A percentile compares a stretch with the other conserved stretches of the same genome.
phyloP scores from a whole-genome alignment of 495 filamentous ascomycete genomes.

The Neurospora sp. region DNA sequence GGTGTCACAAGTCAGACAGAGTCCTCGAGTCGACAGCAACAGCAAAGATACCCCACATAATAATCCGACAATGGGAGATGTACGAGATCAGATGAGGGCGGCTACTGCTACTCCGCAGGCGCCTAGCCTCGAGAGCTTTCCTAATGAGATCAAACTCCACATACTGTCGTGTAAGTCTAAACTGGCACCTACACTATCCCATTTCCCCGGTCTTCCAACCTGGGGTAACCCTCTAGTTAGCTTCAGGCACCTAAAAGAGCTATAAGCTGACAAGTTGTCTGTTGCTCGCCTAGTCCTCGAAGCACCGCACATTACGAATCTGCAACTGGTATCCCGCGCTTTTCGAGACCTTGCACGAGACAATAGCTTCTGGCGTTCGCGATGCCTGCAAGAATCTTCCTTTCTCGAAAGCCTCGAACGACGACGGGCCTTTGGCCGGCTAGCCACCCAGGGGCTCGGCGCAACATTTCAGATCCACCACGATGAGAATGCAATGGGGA shows the following conservation, averaged over 20 bases:
- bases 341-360: constrained; percentile 65
- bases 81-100: background rate
- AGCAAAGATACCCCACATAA: background rate
- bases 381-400: constrained; percentile 62
- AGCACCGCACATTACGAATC: constrained; percentile 52
- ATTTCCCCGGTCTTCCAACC: background rate
- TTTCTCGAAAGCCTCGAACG: constrained; percentile 40
- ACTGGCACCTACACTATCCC: background rate
- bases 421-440: constrained; percentile 26
- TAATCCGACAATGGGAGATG: background rate
- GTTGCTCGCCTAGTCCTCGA: constrained; percentile 48
- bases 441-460: constrained; percentile 15
- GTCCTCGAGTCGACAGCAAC: background rate
- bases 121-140: constrained; percentile 43
- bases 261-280: background rate
- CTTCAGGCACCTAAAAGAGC: background rate
- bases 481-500: constrained; percentile 23
- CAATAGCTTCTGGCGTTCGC: constrained; percentile 61
- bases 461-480: constrained; percentile 14
- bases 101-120: constrained; percentile 5
- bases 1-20: background rate
- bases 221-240: background rate
- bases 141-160: constrained; percentile 68
- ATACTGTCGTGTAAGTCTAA: constrained; percentile 57
- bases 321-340: constrained; percentile 61